Conservation (phyloP, 2,329 filamentous ascomycete species). For the Aspergillus spinulosporus region DNA sequence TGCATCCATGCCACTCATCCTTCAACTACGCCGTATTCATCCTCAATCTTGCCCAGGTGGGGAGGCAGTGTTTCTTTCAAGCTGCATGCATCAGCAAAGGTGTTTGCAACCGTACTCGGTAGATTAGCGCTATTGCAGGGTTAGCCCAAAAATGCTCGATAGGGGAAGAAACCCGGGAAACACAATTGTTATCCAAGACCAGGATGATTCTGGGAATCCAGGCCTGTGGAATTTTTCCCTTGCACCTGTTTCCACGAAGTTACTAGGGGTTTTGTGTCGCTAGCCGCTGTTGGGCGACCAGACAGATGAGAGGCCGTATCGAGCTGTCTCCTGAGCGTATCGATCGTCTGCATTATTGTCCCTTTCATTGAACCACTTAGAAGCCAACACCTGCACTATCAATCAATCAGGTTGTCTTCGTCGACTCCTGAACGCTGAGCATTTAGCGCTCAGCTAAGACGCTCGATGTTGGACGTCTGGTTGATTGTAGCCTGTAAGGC, state of each 20-base stretch:
- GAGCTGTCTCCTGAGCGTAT: slow-evolving; percentile 13
- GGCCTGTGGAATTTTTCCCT: slow-evolving; percentile 3
- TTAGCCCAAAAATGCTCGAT: background rate
- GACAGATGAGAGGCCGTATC: slow-evolving; percentile 20
- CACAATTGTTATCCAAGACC: background rate
- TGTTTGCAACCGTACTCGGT: background rate
- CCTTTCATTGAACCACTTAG: slow-evolving; percentile 11
- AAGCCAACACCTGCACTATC: slow-evolving; percentile 20
- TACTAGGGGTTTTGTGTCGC: slow-evolving; percentile 2
- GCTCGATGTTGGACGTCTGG: background rate
- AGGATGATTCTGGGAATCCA: slow-evolving; percentile 9
- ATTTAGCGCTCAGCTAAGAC: slow-evolving; percentile 4
- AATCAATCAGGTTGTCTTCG: slow-evolving; percentile 7
- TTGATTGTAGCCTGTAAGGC: background rate
- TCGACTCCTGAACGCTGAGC: slow-evolving; percentile 11
- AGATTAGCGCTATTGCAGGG: background rate
- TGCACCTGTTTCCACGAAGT: background rate
- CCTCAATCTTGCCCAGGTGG: background rate
- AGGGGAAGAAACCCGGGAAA: slow-evolving; percentile 6
- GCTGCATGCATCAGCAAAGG: background rate
- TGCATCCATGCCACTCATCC: background rate
- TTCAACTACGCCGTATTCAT: background rate
- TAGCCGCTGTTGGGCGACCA: slow-evolving; percentile 8
- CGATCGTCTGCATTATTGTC: slow-evolving; percentile 9
- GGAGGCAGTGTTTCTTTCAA: background rate